A percentile compares a stretch with the other conserved stretches of the same genome.
These are phyloP conservation scores for Penicillium pulvis DNA, from an alignment of 495 filamentous ascomycete genomes.

Conservation along the genomic window DNA sequence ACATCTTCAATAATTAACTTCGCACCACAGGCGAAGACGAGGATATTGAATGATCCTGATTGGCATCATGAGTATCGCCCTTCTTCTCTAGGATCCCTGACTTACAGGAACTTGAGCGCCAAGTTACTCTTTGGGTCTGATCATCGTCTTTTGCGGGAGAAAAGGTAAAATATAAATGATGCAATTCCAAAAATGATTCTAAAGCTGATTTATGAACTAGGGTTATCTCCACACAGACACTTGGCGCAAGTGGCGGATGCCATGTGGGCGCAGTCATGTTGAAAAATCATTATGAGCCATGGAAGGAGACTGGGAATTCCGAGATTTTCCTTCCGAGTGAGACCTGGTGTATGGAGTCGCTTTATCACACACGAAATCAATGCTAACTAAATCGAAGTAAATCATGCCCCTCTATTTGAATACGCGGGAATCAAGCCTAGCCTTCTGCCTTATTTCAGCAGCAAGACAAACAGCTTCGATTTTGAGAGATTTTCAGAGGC, in stretches of 20 bases:
- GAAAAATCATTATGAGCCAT: slow-evolving; percentile 17
- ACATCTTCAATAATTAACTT: not conserved
- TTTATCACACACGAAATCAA: not conserved
- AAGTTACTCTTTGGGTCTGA: slow-evolving; percentile 18
- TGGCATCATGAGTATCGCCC: slow-evolving; percentile 25
- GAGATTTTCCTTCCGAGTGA: slow-evolving; percentile 21
- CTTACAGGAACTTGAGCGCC: slow-evolving; percentile 15
- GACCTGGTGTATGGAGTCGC: slow-evolving; percentile 11
- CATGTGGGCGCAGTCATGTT: slow-evolving; percentile 17
- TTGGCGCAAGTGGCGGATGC: slow-evolving; percentile 21
- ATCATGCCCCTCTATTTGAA: slow-evolving; percentile 15
- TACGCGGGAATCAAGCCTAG: slow-evolving; percentile 16
- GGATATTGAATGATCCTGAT: slow-evolving; percentile 16
- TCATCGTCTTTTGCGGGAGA: slow-evolving; percentile 18
- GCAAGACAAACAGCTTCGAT: slow-evolving; percentile 18
- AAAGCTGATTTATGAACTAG: slow-evolving; percentile 1
- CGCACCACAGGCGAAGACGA: slow-evolving; percentile 15
- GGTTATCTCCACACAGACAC: slow-evolving; percentile 15
- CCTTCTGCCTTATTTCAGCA: slow-evolving; percentile 16
- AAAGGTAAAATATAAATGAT: slow-evolving; percentile 8
- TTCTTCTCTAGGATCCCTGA: slow-evolving; percentile 11
- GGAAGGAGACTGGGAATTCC: slow-evolving; percentile 10
- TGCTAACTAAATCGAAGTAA: slow-evolving; percentile 10
- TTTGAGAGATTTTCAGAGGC: slow-evolving; percentile 10
- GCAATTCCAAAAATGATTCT: not conserved